Conservation (phyloP, 1,284 basidiomycete genomes). For the Fomitopsis palustris region DNA sequence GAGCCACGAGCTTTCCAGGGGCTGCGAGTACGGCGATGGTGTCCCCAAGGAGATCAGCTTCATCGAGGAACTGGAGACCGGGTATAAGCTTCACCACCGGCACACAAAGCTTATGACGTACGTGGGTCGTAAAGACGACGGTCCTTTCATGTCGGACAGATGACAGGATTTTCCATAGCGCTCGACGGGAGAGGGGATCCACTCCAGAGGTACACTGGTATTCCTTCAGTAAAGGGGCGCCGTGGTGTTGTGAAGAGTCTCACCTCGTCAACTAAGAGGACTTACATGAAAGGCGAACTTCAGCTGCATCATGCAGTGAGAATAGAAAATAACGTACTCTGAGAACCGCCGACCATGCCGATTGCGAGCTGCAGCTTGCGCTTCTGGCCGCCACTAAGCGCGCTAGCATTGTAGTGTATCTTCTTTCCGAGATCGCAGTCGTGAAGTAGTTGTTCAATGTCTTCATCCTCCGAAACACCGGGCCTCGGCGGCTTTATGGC, state of each 20-base stretch:
- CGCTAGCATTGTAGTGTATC: constrained; percentile 59
- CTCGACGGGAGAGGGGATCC: constrained; percentile 73
- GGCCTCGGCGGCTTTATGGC: constrained; percentile 62
- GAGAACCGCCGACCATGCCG: constrained; percentile 72
- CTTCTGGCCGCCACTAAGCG: constrained; percentile 79
- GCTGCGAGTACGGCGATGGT: constrained; percentile 72
- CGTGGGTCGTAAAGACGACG: constrained; percentile 69
- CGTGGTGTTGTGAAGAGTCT: not conserved
- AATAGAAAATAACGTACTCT: constrained; percentile 38
- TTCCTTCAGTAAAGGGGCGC: not conserved
- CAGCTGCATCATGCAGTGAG: not conserved
- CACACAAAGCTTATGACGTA: constrained; percentile 24
- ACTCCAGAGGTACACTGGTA: constrained; percentile 70
- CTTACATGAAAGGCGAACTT: constrained; percentile 25
- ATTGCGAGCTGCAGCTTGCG: constrained; percentile 79
- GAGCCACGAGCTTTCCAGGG: constrained; percentile 70
- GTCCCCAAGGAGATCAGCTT: constrained; percentile 77
- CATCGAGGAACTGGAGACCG: constrained; percentile 62
- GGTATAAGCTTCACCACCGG: not conserved
- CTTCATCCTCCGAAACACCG: constrained; percentile 43
- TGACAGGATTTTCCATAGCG: constrained; percentile 73
- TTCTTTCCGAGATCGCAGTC: constrained; percentile 74
- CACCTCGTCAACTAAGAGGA: constrained; percentile 71
- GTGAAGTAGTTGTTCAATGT: constrained; percentile 58
- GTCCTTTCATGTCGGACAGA: constrained; percentile 61